phyloP scores from a whole-genome alignment of 2,329 filamentous ascomycete genomes.

The Pseudogymnoascus sp. region DNA sequence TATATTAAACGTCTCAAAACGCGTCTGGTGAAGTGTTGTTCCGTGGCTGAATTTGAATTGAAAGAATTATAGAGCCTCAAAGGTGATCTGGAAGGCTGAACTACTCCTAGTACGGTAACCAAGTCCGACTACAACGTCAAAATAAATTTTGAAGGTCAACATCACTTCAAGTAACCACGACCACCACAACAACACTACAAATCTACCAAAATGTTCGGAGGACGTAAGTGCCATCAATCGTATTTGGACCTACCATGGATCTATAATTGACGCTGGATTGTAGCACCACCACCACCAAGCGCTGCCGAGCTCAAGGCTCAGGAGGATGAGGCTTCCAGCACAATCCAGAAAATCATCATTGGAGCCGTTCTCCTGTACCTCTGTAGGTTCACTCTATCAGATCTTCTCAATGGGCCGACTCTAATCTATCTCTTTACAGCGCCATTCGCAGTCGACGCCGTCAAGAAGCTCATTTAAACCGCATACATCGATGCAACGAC shows the following conservation, averaged over 20 bases:
- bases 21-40: conserved; percentile 6
- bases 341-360: conserved; percentile 59
- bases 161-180: conserved; percentile 2
- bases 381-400: conserved; percentile 48
- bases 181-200: conserved; percentile 6
- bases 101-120: conserved; percentile 9
- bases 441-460: conserved; percentile 48
- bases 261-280: conserved; percentile 5
- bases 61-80: conserved; percentile 9
- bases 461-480: conserved; percentile 42
- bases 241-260: neutral
- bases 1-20: neutral
- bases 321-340: conserved; percentile 60
- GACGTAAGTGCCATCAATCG: conserved; percentile 39
- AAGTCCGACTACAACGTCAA: conserved; percentile 9
- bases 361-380: conserved; percentile 66
- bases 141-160: conserved; percentile 9
- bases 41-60: neutral
- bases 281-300: conserved; percentile 59
- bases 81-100: conserved; percentile 5
- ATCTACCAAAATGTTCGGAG: conserved; percentile 52
- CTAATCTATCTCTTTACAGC: conserved; percentile 32
- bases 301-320: conserved; percentile 62
- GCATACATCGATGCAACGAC: neutral
- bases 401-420: neutral